These are phyloP conservation scores for Botrytis paeoniae DNA, from an alignment of 2,329 filamentous ascomycete genomes.

Conservation along the genomic window DNA sequence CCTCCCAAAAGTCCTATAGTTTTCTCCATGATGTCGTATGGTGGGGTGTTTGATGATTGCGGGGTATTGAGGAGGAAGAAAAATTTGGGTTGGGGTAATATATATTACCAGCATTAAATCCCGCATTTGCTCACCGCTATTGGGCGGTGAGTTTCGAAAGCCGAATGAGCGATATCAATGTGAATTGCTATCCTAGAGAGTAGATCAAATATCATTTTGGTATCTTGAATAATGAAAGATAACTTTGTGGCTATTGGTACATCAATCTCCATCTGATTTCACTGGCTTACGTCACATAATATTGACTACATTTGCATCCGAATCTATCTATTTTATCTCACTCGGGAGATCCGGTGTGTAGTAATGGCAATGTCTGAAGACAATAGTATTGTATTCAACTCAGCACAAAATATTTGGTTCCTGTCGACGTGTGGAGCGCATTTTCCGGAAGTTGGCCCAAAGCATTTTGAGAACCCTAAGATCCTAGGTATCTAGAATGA, in stretches of 20 bases:
- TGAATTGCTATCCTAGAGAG: too few species aligned
- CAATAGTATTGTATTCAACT: background rate
- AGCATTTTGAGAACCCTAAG: background rate
- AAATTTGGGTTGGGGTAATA: constrained; percentile 2
- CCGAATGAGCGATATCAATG: background rate
- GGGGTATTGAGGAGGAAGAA: constrained; percentile 5
- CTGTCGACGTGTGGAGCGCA: background rate
- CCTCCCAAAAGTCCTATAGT: constrained; percentile 51
- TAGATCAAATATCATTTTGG: too few species aligned
- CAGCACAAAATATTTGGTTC: background rate
- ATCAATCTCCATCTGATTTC: background rate
- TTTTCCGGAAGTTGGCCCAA: background rate
- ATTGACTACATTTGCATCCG: background rate
- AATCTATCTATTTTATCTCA: background rate
- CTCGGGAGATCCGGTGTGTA: background rate
- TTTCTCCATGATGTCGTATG: constrained; percentile 30
- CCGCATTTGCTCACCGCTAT: background rate
- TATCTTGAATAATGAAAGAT: background rate
- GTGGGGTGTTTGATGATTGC: constrained; percentile 11
- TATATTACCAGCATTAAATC: background rate
- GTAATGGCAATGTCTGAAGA: background rate
- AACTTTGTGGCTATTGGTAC: background rate
- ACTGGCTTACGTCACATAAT: background rate
- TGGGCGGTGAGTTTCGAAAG: background rate
- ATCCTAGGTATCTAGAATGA: background rate